Base-by-base conservation (phyloP, 192 early-diverging fungal genomes). In the Linnemannia zychae region DNA sequence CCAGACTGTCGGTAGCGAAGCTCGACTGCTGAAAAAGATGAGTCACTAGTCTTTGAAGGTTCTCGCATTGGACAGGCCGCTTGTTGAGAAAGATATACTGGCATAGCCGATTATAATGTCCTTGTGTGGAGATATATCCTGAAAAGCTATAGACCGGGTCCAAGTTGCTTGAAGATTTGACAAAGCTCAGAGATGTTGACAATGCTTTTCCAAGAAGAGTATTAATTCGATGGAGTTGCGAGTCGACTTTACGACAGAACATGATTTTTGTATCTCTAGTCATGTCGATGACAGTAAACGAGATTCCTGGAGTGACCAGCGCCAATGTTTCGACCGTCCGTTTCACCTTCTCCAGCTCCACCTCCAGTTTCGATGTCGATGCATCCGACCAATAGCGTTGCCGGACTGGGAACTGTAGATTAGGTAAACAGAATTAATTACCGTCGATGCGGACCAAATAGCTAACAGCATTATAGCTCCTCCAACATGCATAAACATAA, bases 351-450 rank as follows among this genome's bases (percentile, higher is more conserved):
- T 94, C 91, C 9, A 89, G 40, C 40, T 92, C 91, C 24, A 77
- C 57, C 17, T 85, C 77, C 6, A 90, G n/a, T n/a, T 79, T 80
- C 0, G 77, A 47, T n/a, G 36, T 34, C 5, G 84, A 71, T 0
- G 86, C 82, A 16, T 80, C 74, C 1, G 87, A 86, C 75, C 82
- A 80, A 33, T 87, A 77, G 40, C 90, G 90, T 63, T 91, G 90
- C 18, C 93, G 79, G 40, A 94, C 91, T 20, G 93, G 93, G 65
- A 89, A 90, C 92, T 94, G 22, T 0, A 3, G 22, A 33, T 44
- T 38, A 28, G 34, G 16, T 31, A 63, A 12, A 63, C 57, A 15
- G 24, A 71, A 7, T 24, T 22, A 71, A 46, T 28, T 28, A 18
- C 5, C 2, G n/a, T n/a, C n/a, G n/a, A n/a, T n/a, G n/a, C n/a